These are phyloP conservation scores for Larix kaempferi DNA, from an alignment of 75 land plant genomes.

Conservation along the genomic window DNA sequence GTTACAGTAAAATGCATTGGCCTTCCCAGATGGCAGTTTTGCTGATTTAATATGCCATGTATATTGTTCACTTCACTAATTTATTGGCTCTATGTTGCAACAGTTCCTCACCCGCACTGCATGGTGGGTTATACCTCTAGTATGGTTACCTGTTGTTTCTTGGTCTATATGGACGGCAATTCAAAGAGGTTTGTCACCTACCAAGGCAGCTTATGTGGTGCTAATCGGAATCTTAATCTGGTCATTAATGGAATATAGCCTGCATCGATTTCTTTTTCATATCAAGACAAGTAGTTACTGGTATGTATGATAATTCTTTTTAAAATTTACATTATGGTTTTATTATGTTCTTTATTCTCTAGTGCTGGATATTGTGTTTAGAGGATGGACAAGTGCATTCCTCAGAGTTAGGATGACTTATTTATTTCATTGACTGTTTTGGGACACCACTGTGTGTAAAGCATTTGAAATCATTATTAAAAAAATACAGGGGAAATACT, in stretches of 20 bases:
- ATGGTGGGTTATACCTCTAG: conserved; percentile 88
- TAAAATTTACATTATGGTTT: too few relatives aligned
- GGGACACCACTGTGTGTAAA: neutral
- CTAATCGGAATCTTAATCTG: conserved; percentile 64
- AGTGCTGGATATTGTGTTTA: neutral
- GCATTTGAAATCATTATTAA: neutral
- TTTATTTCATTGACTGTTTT: neutral
- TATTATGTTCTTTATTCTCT: neutral
- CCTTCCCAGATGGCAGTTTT: neutral
- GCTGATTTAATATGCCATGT: neutral
- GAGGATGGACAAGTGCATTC: neutral
- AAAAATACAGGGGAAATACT: conserved; percentile 74
- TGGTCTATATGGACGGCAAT: conserved; percentile 38
- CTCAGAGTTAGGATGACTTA: neutral
- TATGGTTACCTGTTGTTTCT: conserved; percentile 90
- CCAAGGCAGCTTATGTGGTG: conserved; percentile 30
- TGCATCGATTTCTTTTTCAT: conserved; percentile 95
- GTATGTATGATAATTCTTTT: conserved; percentile 24
- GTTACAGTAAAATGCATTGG: neutral
- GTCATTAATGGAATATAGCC: conserved; percentile 80
- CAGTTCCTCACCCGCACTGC: conserved; percentile 82
- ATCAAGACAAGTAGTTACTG: conserved; percentile 87
- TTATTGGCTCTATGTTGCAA: neutral
- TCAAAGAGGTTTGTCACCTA: conserved; percentile 53
- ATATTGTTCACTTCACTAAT: neutral